Evolutionary conservation across 805 yeast species (phyloP), one percentile per base, ranked within the genome.

Genomic region (Metschnikowia bowlesiae): DNA sequence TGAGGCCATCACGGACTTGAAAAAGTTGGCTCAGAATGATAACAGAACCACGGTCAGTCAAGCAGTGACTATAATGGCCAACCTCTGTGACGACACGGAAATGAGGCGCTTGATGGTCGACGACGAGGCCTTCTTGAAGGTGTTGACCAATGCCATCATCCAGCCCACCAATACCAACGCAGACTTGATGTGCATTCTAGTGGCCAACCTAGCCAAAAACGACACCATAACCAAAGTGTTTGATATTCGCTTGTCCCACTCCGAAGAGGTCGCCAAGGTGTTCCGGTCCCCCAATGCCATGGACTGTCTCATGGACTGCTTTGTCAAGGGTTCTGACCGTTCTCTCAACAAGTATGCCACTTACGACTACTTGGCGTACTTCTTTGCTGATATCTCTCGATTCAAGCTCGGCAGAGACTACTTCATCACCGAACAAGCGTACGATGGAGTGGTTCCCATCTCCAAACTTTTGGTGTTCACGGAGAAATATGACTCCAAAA

Each of bases 361-460:
- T 58, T 92, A 70, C 61, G 97, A 91, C 65, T 91, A 88, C 64
- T 73, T 94, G 55, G 79, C 96, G 1, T 89, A 84, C 65, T 89
- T 89, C 64, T 91, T 94, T 68, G 91, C 96, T 11, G 97, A 92
- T 63, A 73, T 89, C 42, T 89, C 97, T 1, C 80, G 97, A 57
- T 86, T 84, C 60, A 69, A 72, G 34, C 67, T 68, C 47, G 92
- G 92, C n/a, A 81, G 96, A 65, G 76, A 79, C 42, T 90, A 89
- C 67, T 89, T 90, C 61, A 79, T 85, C 41, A 78, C 84, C 2
- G 75, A 77, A 57, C 96, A 87, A 69, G 75, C 63, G 4, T 89
- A 89, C 62, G 96, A 89, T 63, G 73, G 68, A 16, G 85, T 87
- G 16, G 83, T 87, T 14, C 96, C 96, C 34, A 68, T 89, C 22